Base-by-base conservation (phyloP, 108 stramenopile genomes). In the Asterionellopsis glacialis region DNA sequence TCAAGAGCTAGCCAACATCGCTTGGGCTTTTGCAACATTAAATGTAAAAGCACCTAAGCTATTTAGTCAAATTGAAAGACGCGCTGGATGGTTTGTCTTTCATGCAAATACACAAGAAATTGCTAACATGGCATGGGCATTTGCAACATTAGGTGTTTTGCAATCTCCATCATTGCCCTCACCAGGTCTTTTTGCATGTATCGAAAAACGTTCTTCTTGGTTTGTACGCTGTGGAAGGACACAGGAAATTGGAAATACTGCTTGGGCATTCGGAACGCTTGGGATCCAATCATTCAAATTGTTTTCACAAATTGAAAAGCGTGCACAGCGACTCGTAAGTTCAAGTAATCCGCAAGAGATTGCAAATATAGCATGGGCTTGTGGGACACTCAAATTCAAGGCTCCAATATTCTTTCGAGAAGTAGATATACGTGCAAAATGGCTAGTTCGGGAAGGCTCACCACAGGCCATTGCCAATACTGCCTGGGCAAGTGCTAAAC, bases 251-350 rank as follows among this genome's bases (percentile, higher is more conserved):
- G 58, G 59, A 14, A 68, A 68, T 54, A 49, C 38, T 25, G 59
- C 56, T 14, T 68, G 67, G 67, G 67, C 59, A 18, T 61, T 19
- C 42, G 67, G 50, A 6, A 68, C 26, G 7, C 57, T 68, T 45
- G 67, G 59, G 3, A n/a, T 26, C 5, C 16, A 52, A 12, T 51
- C 48, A 24, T 53, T 59, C 0, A 7, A 18, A 11, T 45, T 68
- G 39, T 68, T 68, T 54, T 26, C 52, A 24, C 15, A 24, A 24
- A 47, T 68, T 48, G 59, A 68, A 33, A 21, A 41, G 24, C 23
- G 41, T 5, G 38, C 67, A 5, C 19, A 41, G 9, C 16, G 47
- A 21, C 47, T 48, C 16, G 47, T 48, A 21, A 21, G 21, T 5
- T 21, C 16, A 21, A 21, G 47, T 16, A 48, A 48, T 21, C 47